These are phyloP conservation scores for Globisporangium middletonii DNA, from an alignment of 352 stramenopile species.

Conservation along the genomic window DNA sequence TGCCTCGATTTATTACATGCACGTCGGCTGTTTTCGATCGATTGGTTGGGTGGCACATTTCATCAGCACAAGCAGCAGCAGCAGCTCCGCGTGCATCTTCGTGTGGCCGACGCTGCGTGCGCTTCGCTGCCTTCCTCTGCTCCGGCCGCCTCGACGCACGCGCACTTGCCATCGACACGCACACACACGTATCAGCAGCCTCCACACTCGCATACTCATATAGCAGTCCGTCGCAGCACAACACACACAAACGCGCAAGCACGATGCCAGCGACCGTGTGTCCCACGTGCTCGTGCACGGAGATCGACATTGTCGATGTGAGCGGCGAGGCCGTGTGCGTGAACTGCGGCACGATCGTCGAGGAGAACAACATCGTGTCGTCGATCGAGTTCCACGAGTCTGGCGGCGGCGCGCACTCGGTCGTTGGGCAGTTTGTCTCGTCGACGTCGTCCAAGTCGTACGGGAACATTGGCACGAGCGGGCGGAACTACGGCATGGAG, in stretches of 20 bases:
- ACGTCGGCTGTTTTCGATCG: conserved; percentile 2
- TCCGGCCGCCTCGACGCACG: too few species aligned
- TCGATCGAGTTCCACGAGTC: conserved; percentile 96
- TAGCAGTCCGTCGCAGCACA: conserved; percentile 8
- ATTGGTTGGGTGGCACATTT: conserved; percentile 20
- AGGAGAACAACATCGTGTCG: conserved; percentile 98
- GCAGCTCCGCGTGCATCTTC: background rate
- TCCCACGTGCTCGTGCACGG: conserved; percentile 92
- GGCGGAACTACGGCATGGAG: conserved; percentile 91
- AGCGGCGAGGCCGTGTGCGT: conserved; percentile 86
- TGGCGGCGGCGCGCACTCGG: conserved; percentile 81
- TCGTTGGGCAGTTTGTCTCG: conserved; percentile 96
- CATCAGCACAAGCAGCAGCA: background rate
- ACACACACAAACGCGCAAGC: background rate
- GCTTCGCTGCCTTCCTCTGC: too few species aligned
- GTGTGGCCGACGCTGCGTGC: too few species aligned
- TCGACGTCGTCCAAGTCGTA: conserved; percentile 89
- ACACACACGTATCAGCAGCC: conserved; percentile 2
- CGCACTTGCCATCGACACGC: background rate
- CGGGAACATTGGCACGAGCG: conserved; percentile 79
- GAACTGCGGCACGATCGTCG: conserved; percentile 90
- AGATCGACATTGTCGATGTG: conserved; percentile 94
- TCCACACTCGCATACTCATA: background rate
- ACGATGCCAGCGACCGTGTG: conserved; percentile 60
- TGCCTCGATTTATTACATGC: background rate